These are phyloP conservation scores for Lentinus polychrous DNA, from an alignment of 1,284 basidiomycete genomes.

Conservation along the genomic window DNA sequence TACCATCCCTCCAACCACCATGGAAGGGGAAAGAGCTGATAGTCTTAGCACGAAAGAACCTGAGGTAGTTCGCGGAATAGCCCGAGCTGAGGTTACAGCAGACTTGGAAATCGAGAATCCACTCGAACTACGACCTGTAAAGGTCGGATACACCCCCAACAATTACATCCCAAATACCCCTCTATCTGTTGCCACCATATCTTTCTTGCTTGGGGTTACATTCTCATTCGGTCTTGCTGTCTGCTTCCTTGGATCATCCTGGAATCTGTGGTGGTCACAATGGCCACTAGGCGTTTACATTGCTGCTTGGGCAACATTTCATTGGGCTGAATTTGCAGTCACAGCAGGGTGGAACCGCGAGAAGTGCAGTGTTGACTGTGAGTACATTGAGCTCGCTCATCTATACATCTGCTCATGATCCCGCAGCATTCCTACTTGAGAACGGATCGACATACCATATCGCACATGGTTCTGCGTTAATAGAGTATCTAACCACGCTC, in stretches of 20 bases:
- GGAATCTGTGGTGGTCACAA: conserved; percentile 55
- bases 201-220: conserved; percentile 64
- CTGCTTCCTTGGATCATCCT: conserved; percentile 40
- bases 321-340: conserved; percentile 92
- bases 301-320: conserved; percentile 79
- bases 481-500: conserved; percentile 74
- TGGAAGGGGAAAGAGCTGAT: too few relatives aligned
- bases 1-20: too few relatives aligned
- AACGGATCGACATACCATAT: conserved; percentile 85
- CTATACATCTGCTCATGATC: not conserved
- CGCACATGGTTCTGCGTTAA: conserved; percentile 74
- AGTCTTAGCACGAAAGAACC: too few relatives aligned
- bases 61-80: too few relatives aligned
- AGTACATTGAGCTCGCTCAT: conserved; percentile 27
- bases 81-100: not conserved
- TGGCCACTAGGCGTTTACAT: conserved; percentile 80
- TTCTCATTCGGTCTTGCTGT: conserved; percentile 51
- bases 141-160: conserved; percentile 21
- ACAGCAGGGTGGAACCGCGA: conserved; percentile 94
- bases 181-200: conserved; percentile 62
- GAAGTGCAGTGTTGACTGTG: conserved; percentile 91
- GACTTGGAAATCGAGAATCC: conserved; percentile 25
- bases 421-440: conserved; percentile 87
- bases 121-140: conserved; percentile 46
- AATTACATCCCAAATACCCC: conserved; percentile 80